Percentiles rank a stretch among this genome's conserved stretches.
Conservation (phyloP, 2,329 filamentous ascomycete species). For the Pestalotiopsis sp. region DNA sequence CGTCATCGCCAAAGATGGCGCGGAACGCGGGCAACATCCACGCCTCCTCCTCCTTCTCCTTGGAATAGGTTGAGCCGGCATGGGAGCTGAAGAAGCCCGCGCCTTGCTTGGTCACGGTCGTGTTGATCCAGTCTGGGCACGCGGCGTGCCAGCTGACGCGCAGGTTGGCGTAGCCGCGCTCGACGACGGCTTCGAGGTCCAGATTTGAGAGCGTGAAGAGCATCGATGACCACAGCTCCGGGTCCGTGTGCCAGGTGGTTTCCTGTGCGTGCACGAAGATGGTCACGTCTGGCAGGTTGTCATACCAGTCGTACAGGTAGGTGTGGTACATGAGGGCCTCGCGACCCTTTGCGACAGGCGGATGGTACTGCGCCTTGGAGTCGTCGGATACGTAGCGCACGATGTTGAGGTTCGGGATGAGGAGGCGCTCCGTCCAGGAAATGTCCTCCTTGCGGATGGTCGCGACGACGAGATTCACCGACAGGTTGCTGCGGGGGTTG, state of each 20-base stretch:
- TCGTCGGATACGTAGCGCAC: conserved; percentile 55
- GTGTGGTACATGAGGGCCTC: conserved; percentile 66
- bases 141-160: conserved; percentile 57
- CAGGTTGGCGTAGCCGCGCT: conserved; percentile 57
- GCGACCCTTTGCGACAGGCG: conserved; percentile 58
- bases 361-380: conserved; percentile 45
- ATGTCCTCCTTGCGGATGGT: conserved; percentile 29
- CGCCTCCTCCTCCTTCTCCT: conserved; percentile 30
- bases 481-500: conserved; percentile 20
- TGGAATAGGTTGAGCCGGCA: not conserved
- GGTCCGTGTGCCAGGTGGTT: conserved; percentile 38
- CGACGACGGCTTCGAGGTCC: conserved; percentile 39
- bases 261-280: conserved; percentile 67
- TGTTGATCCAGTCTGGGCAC: conserved; percentile 56
- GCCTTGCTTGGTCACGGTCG: conserved; percentile 18
- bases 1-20: conserved; percentile 28
- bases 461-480: conserved; percentile 34
- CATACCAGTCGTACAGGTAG: conserved; percentile 65
- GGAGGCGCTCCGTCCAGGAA: conserved; percentile 31
- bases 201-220: conserved; percentile 34
- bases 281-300: conserved; percentile 57
- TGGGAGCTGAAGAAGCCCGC: too few relatives aligned
- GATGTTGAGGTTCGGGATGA: conserved; percentile 35
- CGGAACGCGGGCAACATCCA: conserved; percentile 32
- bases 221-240: conserved; percentile 34